Evolutionary conservation across 1,284 basidiomycete genomes (phyloP).

Genomic region (Heterobasidion annosum): DNA sequence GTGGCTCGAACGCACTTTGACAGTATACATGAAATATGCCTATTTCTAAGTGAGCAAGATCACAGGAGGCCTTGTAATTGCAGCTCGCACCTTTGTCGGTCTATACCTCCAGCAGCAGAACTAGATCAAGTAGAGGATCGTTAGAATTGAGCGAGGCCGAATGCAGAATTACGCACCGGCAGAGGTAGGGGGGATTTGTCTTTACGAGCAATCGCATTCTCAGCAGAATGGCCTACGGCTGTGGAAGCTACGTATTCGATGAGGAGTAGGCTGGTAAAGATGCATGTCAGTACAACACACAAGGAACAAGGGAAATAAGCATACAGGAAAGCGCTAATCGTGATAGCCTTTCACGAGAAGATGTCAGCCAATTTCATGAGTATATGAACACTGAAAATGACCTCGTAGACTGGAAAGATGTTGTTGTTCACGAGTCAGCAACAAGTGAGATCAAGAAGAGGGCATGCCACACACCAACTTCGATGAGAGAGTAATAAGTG

Average conservation of each 20-base stretch:
- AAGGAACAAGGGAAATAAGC: conserved; percentile 12
- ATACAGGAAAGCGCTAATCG: conserved; percentile 72
- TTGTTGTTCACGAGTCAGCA: background rate
- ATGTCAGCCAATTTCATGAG: background rate
- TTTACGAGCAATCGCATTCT: conserved; percentile 66
- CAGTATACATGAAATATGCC: conserved; percentile 83
- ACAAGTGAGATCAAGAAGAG: background rate
- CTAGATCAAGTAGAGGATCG: conserved; percentile 21
- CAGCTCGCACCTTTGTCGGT: conserved; percentile 56
- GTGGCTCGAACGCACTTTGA: conserved; percentile 46
- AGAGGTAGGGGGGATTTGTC: conserved; percentile 71
- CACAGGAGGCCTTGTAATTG: background rate
- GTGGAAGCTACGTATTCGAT: conserved; percentile 79
- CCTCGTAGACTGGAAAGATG: conserved; percentile 33
- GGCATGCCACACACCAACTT: conserved; percentile 43
- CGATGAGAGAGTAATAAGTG: conserved; percentile 73
- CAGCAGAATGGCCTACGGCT: conserved; percentile 47
- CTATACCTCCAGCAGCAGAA: conserved; percentile 73
- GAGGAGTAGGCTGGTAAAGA: conserved; percentile 51
- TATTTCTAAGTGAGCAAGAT: conserved; percentile 15
- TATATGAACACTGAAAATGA: conserved; percentile 11
- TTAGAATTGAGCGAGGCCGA: background rate
- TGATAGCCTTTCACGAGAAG: conserved; percentile 46
- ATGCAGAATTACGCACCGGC: conserved; percentile 38
- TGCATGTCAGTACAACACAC: background rate